A percentile compares a stretch with the other conserved stretches of the same genome.
phyloP scores from a whole-genome alignment of 1,284 basidiomycete genomes.

The Porphyrellus sp. region DNA sequence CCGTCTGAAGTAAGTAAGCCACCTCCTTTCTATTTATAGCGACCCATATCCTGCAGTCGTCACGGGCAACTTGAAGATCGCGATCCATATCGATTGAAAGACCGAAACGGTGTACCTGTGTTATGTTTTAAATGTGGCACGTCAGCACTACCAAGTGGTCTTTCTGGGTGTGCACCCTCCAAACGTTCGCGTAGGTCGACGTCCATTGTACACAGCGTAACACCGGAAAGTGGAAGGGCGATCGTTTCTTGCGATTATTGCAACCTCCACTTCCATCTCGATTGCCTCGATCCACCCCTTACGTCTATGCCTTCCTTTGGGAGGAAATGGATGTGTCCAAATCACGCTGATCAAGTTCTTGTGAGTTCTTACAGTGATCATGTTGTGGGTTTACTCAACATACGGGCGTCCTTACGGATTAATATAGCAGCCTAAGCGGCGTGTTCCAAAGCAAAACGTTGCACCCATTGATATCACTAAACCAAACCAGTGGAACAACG shows the following conservation, averaged over 20 bases:
- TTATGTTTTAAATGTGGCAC: slow-evolving; percentile 89
- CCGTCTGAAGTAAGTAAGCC: slow-evolving; percentile 61
- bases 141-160: slow-evolving; percentile 62
- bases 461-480: slow-evolving; percentile 69
- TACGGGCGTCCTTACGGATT: slow-evolving; percentile 8
- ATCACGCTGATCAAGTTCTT: slow-evolving; percentile 81
- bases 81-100: slow-evolving; percentile 85
- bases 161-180: slow-evolving; percentile 48
- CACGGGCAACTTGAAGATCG: slow-evolving; percentile 88
- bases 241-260: slow-evolving; percentile 97
- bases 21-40: slow-evolving; percentile 10
- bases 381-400: slow-evolving; percentile 10
- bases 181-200: slow-evolving; percentile 48
- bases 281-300: slow-evolving; percentile 92
- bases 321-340: slow-evolving; percentile 99
- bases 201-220: slow-evolving; percentile 35
- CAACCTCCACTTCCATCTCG: slow-evolving; percentile 92
- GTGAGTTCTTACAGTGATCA: slow-evolving; percentile 42
- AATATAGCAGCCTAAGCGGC: slow-evolving; percentile 65
- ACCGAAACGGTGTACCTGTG: slow-evolving; percentile 78
- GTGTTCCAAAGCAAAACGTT: slow-evolving; percentile 69
- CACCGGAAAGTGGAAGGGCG: slow-evolving; percentile 56
- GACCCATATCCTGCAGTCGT: slow-evolving; percentile 53
- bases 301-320: slow-evolving; percentile 80
- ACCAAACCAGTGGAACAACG: slow-evolving; percentile 79